Evolutionary conservation across 805 yeast species (phyloP).

Genomic region (Wickerhamiella kurtzmanii): DNA sequence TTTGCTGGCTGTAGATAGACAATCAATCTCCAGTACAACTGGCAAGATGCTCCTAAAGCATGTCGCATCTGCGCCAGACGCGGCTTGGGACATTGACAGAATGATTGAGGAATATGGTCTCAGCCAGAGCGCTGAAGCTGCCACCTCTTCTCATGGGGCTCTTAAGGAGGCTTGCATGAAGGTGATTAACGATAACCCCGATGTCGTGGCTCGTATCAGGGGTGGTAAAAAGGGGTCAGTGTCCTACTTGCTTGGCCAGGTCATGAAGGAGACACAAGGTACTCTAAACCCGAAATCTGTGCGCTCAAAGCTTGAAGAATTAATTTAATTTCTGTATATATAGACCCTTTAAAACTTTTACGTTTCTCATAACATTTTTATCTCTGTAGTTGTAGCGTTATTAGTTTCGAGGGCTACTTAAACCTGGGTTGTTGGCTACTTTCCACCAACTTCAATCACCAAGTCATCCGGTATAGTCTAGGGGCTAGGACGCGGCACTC

Average conservation of each 20-base stretch:
- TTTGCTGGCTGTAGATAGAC: conserved; percentile 34
- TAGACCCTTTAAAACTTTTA: not conserved
- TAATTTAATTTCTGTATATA: not conserved
- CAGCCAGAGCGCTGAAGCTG: conserved; percentile 26
- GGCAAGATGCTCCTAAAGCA: conserved; percentile 55
- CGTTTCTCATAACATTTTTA: no score
- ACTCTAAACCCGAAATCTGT: conserved; percentile 22
- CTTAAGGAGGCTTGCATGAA: conserved; percentile 34
- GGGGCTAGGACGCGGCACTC: conserved; percentile 1
- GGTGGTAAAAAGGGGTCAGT: conserved; percentile 52
- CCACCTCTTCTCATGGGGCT: conserved; percentile 23
- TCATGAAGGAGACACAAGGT: conserved; percentile 71
- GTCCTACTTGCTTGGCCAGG: conserved; percentile 72
- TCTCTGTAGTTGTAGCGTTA: not conserved
- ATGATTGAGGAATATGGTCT: conserved; percentile 40
- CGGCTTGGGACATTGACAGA: conserved; percentile 23
- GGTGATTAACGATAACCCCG: conserved; percentile 35
- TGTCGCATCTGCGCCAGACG: conserved; percentile 23
- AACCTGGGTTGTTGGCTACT: not conserved
- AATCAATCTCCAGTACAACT: conserved; percentile 47
- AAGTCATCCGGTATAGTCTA: conserved; percentile 1
- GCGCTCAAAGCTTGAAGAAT: conserved; percentile 20
- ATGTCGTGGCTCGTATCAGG: conserved; percentile 42
- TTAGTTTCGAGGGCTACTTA: not conserved
- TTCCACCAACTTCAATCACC: not conserved